Conservation (phyloP, 495 filamentous ascomycete species). For the Xylaria bambusicola region DNA sequence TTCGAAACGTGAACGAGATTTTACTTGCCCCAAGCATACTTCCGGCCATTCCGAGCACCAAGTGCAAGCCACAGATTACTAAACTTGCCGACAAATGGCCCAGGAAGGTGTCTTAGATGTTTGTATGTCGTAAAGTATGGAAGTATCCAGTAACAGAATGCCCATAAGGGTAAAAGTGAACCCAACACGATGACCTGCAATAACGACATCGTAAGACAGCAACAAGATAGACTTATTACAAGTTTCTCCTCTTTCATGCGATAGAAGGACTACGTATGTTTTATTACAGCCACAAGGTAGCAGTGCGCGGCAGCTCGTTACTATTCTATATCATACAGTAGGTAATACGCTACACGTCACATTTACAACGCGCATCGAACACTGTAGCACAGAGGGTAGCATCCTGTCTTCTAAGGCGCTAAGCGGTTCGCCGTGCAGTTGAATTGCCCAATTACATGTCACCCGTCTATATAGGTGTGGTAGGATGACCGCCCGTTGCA, state of each 20-base stretch:
- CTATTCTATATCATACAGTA: no score
- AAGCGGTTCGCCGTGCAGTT: background rate
- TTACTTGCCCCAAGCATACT: conserved; percentile 4
- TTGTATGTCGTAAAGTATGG: conserved; percentile 67
- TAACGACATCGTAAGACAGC: background rate
- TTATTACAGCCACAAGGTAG: background rate
- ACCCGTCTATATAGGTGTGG: no score
- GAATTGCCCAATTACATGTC: background rate
- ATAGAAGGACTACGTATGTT: background rate
- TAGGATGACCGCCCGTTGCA: no score
- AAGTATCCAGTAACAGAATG: conserved; percentile 14
- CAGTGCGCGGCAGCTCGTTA: no score
- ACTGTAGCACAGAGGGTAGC: no score
- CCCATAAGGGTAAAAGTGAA: conserved; percentile 7
- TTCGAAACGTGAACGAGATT: conserved; percentile 51
- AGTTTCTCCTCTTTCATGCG: no score
- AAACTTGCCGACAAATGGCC: conserved; percentile 64
- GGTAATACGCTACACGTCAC: no score
- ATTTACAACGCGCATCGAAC: no score
- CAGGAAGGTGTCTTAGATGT: conserved; percentile 63
- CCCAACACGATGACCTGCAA: background rate
- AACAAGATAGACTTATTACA: background rate
- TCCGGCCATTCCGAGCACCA: conserved; percentile 42
- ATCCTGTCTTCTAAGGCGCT: background rate
- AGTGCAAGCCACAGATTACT: conserved; percentile 73